Conservation (phyloP, 106 monocot species). For the Dendrobium catenatum region DNA sequence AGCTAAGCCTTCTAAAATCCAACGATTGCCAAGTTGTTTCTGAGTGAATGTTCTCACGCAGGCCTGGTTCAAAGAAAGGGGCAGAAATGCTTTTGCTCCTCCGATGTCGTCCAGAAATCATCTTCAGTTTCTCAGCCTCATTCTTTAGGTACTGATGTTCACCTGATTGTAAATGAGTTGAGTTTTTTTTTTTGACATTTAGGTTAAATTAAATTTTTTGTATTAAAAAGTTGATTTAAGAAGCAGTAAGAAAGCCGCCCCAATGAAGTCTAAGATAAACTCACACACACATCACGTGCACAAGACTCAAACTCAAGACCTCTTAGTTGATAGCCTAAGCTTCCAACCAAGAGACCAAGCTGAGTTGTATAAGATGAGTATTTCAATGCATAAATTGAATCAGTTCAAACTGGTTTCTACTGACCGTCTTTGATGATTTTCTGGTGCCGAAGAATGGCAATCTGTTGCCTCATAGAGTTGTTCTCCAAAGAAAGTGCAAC, state of each 20-base stretch:
- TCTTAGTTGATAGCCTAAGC: too few species aligned
- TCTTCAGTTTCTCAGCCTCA: conserved; percentile 48
- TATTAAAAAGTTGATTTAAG: too few species aligned
- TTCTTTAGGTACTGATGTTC: conserved; percentile 48
- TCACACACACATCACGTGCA: too few species aligned
- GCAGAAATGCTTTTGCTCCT: conserved; percentile 55
- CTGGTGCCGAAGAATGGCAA: conserved; percentile 49
- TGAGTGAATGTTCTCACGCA: not conserved
- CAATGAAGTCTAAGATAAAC: too few species aligned
- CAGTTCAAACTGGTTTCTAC: not conserved
- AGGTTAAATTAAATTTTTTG: too few species aligned
- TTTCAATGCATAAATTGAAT: not conserved
- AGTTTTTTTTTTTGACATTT: not conserved
- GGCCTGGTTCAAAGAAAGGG: conserved; percentile 14
- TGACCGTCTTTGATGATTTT: conserved; percentile 78
- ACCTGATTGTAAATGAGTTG: conserved; percentile 18
- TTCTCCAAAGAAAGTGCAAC: conserved; percentile 74
- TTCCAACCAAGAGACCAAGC: too few species aligned
- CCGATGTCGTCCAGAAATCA: conserved; percentile 24
- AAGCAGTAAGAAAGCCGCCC: too few species aligned
- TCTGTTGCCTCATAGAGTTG: conserved; percentile 44
- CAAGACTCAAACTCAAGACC: too few species aligned
- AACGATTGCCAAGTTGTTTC: conserved; percentile 32
- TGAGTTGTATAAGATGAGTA: not conserved
- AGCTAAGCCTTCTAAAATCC: conserved; percentile 52